Percentiles rank a stretch among this genome's conserved stretches.
phyloP scores from a whole-genome alignment of 345 rosid genomes.

The Crucihimalaya himalaica region DNA sequence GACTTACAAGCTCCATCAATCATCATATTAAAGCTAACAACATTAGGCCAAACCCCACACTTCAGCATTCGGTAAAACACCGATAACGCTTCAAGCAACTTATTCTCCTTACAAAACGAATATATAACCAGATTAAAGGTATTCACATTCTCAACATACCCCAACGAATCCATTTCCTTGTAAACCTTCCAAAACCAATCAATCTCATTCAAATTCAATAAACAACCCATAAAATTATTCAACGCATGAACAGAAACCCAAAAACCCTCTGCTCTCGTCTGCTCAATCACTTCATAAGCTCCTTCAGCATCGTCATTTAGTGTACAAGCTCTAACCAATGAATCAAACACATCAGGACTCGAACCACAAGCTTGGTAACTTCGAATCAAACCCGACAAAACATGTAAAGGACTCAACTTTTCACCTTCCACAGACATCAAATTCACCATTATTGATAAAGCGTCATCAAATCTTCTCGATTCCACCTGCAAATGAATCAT shows the following conservation, averaged over 20 bases:
- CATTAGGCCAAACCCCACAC: slow-evolving; percentile 64
- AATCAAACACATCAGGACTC: slow-evolving; percentile 57
- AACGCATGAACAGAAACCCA: slow-evolving; percentile 60
- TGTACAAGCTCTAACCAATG: slow-evolving; percentile 67
- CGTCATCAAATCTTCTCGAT: slow-evolving; percentile 54
- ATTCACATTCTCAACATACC: slow-evolving; percentile 60
- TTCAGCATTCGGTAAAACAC: slow-evolving; percentile 62
- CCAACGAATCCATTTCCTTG: slow-evolving; percentile 49
- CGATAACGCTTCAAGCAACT: slow-evolving; percentile 52
- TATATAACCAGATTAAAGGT: slow-evolving; percentile 64
- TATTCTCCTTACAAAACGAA: slow-evolving; percentile 58
- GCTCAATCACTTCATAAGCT: slow-evolving; percentile 56
- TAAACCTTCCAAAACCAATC: slow-evolving; percentile 58
- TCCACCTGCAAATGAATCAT: slow-evolving; percentile 56
- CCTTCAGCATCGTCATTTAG: slow-evolving; percentile 47
- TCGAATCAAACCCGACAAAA: slow-evolving; percentile 53
- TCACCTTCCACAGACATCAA: slow-evolving; percentile 45
- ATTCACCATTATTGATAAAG: slow-evolving; percentile 46
- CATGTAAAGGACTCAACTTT: slow-evolving; percentile 46
- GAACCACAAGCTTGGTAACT: slow-evolving; percentile 46
- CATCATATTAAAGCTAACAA: slow-evolving; percentile 70
- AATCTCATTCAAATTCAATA: slow-evolving; percentile 56
- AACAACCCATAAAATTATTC: slow-evolving; percentile 68
- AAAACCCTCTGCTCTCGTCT: slow-evolving; percentile 43
- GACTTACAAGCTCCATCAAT: slow-evolving; percentile 61